Conservation (phyloP, 805 yeast genomes). For the Teunomyces cretensis region DNA sequence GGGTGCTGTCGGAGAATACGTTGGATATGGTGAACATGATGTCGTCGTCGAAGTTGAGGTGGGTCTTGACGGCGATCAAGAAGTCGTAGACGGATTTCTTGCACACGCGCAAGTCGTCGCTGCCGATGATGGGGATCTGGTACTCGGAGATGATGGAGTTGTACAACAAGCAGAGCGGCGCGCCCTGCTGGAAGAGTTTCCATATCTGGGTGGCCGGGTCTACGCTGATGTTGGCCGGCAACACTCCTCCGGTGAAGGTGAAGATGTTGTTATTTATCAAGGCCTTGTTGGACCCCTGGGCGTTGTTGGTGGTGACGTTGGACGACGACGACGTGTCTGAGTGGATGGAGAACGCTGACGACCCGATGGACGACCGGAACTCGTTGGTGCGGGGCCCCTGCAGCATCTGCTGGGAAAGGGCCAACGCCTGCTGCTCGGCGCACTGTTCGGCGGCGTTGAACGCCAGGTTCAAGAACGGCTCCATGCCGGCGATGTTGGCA, state of each 20-base stretch:
- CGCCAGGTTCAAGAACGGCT: conserved; percentile 65
- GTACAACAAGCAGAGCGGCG: conserved; percentile 84
- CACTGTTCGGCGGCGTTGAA: conserved; percentile 63
- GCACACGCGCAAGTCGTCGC: conserved; percentile 81
- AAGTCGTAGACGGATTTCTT: conserved; percentile 90
- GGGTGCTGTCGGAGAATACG: conserved; percentile 80
- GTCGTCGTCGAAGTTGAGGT: conserved; percentile 73
- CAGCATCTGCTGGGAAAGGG: conserved; percentile 37
- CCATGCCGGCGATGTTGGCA: conserved; percentile 62
- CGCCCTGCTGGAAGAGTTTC: conserved; percentile 87
- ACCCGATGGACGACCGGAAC: conserved; percentile 33
- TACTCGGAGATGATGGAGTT: conserved; percentile 59
- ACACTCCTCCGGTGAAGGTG: conserved; percentile 74
- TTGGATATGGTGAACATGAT: conserved; percentile 86
- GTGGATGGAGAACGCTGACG: conserved; percentile 35
- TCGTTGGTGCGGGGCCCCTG: conserved; percentile 16
- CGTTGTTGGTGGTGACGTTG: conserved; percentile 17
- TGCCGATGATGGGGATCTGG: conserved; percentile 61
- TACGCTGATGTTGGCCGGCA: conserved; percentile 69
- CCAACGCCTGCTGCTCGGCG: conserved; percentile 70
- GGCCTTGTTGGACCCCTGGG: conserved; percentile 8
- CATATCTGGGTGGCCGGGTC: conserved; percentile 94
- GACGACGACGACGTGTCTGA: conserved; percentile 30
- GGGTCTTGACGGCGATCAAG: conserved; percentile 77
- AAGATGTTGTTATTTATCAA: conserved; percentile 37